Base-by-base conservation (phyloP, 768 basidiomycete species). In the Auriscalpium microsporum region DNA sequence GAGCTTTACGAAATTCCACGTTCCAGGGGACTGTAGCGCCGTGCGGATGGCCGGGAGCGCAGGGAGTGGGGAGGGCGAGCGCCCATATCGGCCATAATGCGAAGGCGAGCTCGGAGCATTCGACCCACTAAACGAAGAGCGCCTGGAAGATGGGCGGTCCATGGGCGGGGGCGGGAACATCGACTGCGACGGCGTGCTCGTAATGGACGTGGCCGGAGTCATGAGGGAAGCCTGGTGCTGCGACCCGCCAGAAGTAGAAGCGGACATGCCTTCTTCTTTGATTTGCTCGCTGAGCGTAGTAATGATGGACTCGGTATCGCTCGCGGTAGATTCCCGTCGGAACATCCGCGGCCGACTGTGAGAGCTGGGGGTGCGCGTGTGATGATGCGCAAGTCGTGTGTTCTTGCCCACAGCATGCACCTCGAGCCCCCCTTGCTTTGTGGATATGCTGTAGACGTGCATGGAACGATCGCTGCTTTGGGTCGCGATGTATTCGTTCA, bases 401-500 rank as follows among this genome's bases (percentile, higher is more conserved):
- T 95, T 95, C 71, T 88, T 90, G 28, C 92, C 92, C 8, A 96
- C 80, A 2, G 94, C 89, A 62, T 96, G 90, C 8, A 88, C 88
- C 66, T 95, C 93, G 62, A 95, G 85, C 8, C 75, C 70, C n/a
- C 90, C 89, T 46, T 86, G 80, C 56, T 87, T 87, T 54, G 81
- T 81, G 8, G 82, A 81, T 61, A 97, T 83, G 58, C 81, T 80
- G 71, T 97, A 92, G 62, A 99, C 84, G 67, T 97, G 93, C 82
- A 98, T 95, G 19, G 93, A 88, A 47, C 95, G 80, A 70, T 99
- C 96, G 64, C 87, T 91, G 69, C 90, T 93, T 67, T 99, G 96
- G 0, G 96, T 98, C 4, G 96, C 94, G 58, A 99, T 90, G 66
- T 89, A 98, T 69, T 96, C 92, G 68, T 95, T 94, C 63, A 96